Percentiles rank a stretch among this genome's conserved stretches.
Conservation (phyloP, 768 basidiomycete genomes). For the Lentinula guzmanii region DNA sequence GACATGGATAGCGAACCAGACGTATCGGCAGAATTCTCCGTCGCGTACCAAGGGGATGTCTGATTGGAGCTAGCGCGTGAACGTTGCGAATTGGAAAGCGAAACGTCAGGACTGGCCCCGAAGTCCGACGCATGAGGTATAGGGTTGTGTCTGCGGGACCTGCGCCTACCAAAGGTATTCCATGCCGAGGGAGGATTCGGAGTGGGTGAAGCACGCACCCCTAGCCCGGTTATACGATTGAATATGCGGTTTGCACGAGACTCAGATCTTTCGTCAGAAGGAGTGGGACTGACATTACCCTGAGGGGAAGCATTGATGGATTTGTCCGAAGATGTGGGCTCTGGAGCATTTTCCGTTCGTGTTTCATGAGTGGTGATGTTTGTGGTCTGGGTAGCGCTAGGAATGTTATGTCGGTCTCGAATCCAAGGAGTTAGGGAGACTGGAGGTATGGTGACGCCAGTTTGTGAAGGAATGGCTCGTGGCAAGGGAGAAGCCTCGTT, state of each 20-base stretch:
- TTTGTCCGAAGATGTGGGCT: neutral
- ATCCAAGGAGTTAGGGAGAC: conserved; percentile 2
- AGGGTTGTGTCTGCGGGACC: neutral
- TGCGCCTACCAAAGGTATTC: conserved; percentile 5
- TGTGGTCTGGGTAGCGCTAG: neutral
- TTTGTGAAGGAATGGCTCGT: neutral
- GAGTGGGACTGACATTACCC: neutral
- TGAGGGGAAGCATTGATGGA: neutral
- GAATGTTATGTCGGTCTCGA: neutral
- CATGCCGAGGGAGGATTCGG: conserved; percentile 7
- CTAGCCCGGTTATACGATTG: neutral
- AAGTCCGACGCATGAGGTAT: conserved; percentile 5
- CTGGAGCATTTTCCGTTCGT: neutral
- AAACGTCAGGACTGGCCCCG: conserved; percentile 1
- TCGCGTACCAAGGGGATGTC: neutral
- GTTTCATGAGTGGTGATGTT: neutral
- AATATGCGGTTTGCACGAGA: conserved; percentile 4
- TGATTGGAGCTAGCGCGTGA: conserved; percentile 1
- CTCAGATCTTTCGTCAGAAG: neutral
- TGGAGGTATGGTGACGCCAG: neutral
- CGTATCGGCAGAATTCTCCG: neutral
- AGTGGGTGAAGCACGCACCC: neutral
- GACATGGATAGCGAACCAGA: neutral
- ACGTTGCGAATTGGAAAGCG: conserved; percentile 4
- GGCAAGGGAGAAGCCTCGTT: neutral